A percentile compares a stretch with the other conserved stretches of the same genome.
Evolutionary conservation across 768 basidiomycete species (phyloP).

Genomic region (Daedalea quercina): DNA sequence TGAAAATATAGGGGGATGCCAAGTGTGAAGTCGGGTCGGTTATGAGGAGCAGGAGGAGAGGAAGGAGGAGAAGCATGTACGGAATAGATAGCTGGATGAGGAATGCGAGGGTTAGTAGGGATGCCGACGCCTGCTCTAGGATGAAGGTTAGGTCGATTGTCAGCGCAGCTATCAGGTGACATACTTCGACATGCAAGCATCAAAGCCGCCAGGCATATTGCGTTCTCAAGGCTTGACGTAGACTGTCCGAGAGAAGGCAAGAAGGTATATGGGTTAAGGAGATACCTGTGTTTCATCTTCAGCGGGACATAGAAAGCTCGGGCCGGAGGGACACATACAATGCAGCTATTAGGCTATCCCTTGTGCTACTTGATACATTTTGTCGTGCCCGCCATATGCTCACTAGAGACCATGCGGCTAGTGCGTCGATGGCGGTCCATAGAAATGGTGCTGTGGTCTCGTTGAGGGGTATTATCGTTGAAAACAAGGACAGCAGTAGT

Average conservation of each 20-base stretch:
- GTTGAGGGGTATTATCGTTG: conserved; percentile 57
- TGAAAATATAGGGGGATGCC: conserved; percentile 45
- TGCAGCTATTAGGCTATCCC: conserved; percentile 58
- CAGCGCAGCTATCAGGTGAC: conserved; percentile 4
- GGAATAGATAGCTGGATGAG: conserved; percentile 70
- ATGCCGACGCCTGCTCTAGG: conserved; percentile 49
- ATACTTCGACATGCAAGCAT: conserved; percentile 66
- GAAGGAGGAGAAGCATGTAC: conserved; percentile 57
- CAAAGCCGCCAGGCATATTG: conserved; percentile 56
- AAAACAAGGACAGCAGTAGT: conserved; percentile 69
- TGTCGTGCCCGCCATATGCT: conserved; percentile 63
- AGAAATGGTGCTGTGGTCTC: conserved; percentile 41
- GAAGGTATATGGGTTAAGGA: conserved; percentile 86
- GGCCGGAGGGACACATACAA: conserved; percentile 40
- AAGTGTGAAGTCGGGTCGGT: conserved; percentile 59
- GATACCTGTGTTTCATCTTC: conserved; percentile 46
- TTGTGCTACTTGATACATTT: conserved; percentile 35
- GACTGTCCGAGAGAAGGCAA: conserved; percentile 77
- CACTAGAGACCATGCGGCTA: conserved; percentile 63
- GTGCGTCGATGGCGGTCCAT: conserved; percentile 66
- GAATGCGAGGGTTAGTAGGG: conserved; percentile 64
- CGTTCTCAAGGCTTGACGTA: conserved; percentile 78
- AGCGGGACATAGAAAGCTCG: not conserved
- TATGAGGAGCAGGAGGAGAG: conserved; percentile 61
- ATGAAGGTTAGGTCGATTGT: not conserved